Conservation (phyloP, 495 filamentous ascomycete species). For the Annulohypoxylon nitens region DNA sequence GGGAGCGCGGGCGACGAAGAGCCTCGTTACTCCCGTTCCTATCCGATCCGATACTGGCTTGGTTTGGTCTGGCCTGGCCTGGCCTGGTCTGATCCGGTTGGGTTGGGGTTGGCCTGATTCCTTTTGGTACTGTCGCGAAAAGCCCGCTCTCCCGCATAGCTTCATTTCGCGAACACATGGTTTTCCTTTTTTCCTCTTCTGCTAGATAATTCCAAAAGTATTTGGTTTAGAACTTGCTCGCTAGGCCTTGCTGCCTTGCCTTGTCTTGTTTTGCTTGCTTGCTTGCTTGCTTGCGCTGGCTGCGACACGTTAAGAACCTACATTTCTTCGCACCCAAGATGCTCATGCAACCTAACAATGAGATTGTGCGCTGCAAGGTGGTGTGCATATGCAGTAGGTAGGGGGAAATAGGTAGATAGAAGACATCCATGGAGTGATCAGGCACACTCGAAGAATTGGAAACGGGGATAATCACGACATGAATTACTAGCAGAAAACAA, state of each 20-base stretch:
- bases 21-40: not conserved
- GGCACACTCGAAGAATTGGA: constrained; percentile 3
- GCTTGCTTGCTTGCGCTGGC: constrained; percentile 32
- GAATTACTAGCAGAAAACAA: not conserved
- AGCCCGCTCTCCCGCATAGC: not conserved
- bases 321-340: constrained; percentile 22
- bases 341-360: constrained; percentile 56
- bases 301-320: constrained; percentile 38
- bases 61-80: not conserved
- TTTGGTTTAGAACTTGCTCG: constrained; percentile 17
- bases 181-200: not conserved
- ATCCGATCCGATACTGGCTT: not conserved
- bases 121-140: not conserved
- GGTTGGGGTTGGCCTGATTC: not conserved
- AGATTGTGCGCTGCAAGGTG: constrained; percentile 55
- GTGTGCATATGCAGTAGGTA: constrained; percentile 52
- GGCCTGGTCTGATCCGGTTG: not conserved
- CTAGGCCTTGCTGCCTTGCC: constrained; percentile 16
- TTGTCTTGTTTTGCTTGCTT: constrained; percentile 27
- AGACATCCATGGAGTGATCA: constrained; percentile 29
- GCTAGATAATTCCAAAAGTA: constrained; percentile 8
- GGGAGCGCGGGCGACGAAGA: not conserved
- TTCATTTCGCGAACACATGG: not conserved
- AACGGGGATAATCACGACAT: not conserved
- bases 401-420: constrained; percentile 44